phyloP scores from a whole-genome alignment of 2,329 filamentous ascomycete genomes.

The Arthroderma sp. region DNA sequence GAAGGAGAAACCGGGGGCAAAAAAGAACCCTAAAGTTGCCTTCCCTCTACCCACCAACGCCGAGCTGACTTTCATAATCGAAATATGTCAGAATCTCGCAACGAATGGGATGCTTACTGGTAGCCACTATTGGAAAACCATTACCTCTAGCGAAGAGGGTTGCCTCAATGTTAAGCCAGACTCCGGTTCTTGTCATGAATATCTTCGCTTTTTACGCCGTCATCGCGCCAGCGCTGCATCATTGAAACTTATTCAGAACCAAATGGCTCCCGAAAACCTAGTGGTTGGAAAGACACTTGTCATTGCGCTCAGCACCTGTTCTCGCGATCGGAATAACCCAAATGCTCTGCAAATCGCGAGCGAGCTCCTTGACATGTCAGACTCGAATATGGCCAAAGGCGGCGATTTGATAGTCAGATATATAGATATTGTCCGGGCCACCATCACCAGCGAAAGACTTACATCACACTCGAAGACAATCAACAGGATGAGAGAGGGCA shows the following conservation, averaged over 20 bases:
- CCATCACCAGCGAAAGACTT: not conserved
- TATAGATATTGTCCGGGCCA: conserved; percentile 8
- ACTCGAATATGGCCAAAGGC: conserved; percentile 1
- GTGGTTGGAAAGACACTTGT: conserved; percentile 48
- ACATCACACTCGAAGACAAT: not conserved
- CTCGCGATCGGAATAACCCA: conserved; percentile 64
- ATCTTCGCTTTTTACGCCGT: conserved; percentile 54
- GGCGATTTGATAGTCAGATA: conserved; percentile 2
- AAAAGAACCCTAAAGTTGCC: conserved; percentile 10
- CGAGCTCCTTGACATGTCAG: conserved; percentile 54
- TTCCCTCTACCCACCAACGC: conserved; percentile 41
- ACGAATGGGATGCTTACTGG: conserved; percentile 47
- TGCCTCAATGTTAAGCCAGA: conserved; percentile 58
- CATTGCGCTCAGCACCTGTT: conserved; percentile 61
- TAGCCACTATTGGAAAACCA: conserved; percentile 63
- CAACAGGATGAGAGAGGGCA: too few relatives aligned
- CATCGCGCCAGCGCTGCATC: conserved; percentile 54
- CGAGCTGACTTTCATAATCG: conserved; percentile 57
- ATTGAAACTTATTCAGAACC: conserved; percentile 46
- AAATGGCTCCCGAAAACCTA: conserved; percentile 37
- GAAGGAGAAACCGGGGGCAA: not conserved
- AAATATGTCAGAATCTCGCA: conserved; percentile 47
- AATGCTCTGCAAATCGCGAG: conserved; percentile 55
- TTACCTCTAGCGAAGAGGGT: conserved; percentile 42
- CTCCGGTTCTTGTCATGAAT: conserved; percentile 53